phyloP scores from a whole-genome alignment of 495 filamentous ascomycete species.

The Pyronema domesticum region DNA sequence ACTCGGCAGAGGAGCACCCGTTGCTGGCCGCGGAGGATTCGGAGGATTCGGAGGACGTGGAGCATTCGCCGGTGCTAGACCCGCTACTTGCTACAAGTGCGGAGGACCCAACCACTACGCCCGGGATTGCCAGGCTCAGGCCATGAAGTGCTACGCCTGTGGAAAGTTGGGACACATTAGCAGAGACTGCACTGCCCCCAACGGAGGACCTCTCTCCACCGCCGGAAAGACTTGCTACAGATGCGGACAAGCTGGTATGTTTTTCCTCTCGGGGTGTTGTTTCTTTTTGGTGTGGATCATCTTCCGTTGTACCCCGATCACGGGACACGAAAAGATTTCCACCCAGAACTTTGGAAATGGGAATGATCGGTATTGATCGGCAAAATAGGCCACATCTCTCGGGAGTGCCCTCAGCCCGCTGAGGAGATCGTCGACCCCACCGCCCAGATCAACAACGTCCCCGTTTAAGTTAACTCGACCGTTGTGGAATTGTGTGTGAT shows the following conservation, averaged over 20 bases:
- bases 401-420: slow-evolving; percentile 65
- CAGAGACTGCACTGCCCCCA: slow-evolving; percentile 90
- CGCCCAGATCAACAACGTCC: slow-evolving; percentile 1
- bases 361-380: neutral
- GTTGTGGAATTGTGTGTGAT: too few species aligned
- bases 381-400: slow-evolving; percentile 64
- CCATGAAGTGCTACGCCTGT: slow-evolving; percentile 99
- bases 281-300: neutral
- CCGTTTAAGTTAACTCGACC: neutral
- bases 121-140: slow-evolving; percentile 96
- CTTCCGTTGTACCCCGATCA: neutral
- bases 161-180: slow-evolving; percentile 97
- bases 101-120: slow-evolving; percentile 96
- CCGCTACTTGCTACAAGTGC: slow-evolving; percentile 98
- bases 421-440: slow-evolving; percentile 10
- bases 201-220: slow-evolving; percentile 86
- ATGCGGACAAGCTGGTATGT: slow-evolving; percentile 59
- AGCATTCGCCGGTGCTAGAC: slow-evolving; percentile 47
- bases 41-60: slow-evolving; percentile 47
- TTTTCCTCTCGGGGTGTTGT: neutral
- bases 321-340: neutral
- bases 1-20: slow-evolving; percentile 46
- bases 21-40: slow-evolving; percentile 47
- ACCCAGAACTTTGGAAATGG: neutral
- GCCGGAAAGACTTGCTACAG: slow-evolving; percentile 98